A percentile compares a stretch with the other conserved stretches of the same genome.
phyloP scores from a whole-genome alignment of 2,329 filamentous ascomycete species.

The Blastomyces parvus region DNA sequence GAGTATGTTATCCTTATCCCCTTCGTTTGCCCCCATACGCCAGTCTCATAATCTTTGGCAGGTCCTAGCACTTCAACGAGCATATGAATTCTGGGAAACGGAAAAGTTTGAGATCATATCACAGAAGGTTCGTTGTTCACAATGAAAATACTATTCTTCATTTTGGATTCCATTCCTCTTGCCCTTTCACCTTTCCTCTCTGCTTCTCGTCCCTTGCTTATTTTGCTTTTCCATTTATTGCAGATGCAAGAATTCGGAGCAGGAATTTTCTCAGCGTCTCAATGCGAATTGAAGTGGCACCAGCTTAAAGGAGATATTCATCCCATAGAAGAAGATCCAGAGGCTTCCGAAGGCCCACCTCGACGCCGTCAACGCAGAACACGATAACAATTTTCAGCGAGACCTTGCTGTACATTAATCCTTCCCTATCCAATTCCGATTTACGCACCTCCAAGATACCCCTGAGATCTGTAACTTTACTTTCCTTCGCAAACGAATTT shows the following conservation, averaged over 20 bases:
- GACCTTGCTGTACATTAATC: conserved; percentile 2
- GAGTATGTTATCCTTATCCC: conserved; percentile 29
- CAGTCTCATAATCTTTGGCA: conserved; percentile 15
- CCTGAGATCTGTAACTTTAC: background rate
- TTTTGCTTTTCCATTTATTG: conserved; percentile 4
- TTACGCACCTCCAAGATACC: conserved; percentile 1
- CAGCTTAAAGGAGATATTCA: conserved; percentile 9
- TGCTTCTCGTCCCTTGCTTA: conserved; percentile 10
- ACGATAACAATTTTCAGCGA: conserved; percentile 3
- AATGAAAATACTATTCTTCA: conserved; percentile 3
- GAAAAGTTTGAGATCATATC: conserved; percentile 33
- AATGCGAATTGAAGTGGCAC: conserved; percentile 25
- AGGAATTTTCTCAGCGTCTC: conserved; percentile 25
- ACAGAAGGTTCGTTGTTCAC: conserved; percentile 25
- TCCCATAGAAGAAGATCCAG: background rate
- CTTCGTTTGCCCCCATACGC: background rate
- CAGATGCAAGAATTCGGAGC: conserved; percentile 28
- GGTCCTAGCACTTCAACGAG: conserved; percentile 30
- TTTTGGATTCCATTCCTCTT: background rate
- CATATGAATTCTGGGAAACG: conserved; percentile 30
- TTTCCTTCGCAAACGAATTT: background rate
- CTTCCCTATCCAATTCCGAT: background rate
- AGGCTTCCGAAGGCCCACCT: background rate
- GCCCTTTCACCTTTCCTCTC: conserved; percentile 17
- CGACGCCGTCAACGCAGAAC: conserved; percentile 1